Evolutionary conservation across 371 early-diverging fungal species (phyloP).

Genomic region (Phascolomyces articulosus): DNA sequence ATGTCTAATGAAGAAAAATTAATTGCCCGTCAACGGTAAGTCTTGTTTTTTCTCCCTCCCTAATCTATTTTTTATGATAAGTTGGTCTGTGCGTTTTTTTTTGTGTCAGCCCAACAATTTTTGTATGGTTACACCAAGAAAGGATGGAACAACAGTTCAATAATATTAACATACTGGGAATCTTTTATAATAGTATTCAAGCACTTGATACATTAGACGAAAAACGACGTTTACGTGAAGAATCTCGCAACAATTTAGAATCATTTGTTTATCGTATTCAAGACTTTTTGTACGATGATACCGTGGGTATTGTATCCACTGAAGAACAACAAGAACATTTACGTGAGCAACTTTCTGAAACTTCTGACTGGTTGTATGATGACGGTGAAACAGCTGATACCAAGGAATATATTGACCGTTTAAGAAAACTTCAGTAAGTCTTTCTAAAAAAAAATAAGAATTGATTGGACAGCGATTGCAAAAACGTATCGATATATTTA

Average conservation of each 20-base stretch:
- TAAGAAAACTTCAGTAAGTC: slow-evolving; percentile 54
- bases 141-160: too few species aligned
- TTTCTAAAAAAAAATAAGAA: background rate
- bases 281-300: slow-evolving; percentile 80
- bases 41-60: too few species aligned
- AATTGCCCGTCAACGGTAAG: slow-evolving; percentile 41
- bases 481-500: too few species aligned
- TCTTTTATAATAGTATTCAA: too few species aligned
- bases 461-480: too few species aligned
- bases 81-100: background rate
- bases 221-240: slow-evolving; percentile 75
- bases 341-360: slow-evolving; percentile 57
- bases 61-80: background rate
- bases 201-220: slow-evolving; percentile 36
- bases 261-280: slow-evolving; percentile 85
- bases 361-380: slow-evolving; percentile 89
- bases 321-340: slow-evolving; percentile 73
- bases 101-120: background rate
- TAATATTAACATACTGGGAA: too few species aligned
- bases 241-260: slow-evolving; percentile 89
- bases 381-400: slow-evolving; percentile 73
- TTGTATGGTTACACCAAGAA: background rate
- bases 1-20: slow-evolving; percentile 41
- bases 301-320: slow-evolving; percentile 66
- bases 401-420: slow-evolving; percentile 44